phyloP scores from a whole-genome alignment of 2,329 filamentous ascomycete genomes.

The Cytospora paraplurivora region DNA sequence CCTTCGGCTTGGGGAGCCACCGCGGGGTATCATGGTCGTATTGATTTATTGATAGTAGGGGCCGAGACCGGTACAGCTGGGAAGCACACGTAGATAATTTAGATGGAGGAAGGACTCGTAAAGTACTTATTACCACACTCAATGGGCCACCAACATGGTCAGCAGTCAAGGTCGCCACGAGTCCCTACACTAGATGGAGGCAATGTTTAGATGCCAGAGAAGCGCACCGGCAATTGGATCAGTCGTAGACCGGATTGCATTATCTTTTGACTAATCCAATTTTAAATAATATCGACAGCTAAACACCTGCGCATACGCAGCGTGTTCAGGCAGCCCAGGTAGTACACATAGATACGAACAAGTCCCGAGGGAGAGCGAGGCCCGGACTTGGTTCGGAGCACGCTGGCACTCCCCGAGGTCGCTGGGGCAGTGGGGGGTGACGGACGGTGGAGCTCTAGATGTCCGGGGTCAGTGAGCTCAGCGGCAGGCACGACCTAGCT shows the following conservation, averaged over 20 bases:
- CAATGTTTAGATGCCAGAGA: no score
- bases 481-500: not conserved
- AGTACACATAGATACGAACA: not conserved
- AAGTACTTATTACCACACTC: not conserved
- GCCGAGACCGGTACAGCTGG: slow-evolving; percentile 29
- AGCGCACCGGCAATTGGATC: not conserved
- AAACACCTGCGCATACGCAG: slow-evolving; percentile 6
- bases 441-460: not conserved
- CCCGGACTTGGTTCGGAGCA: not conserved
- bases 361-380: not conserved
- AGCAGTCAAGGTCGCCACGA: not conserved
- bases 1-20: slow-evolving; percentile 35
- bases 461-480: not conserved
- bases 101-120: not conserved
- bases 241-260: not conserved
- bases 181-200: not conserved
- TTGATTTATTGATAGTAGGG: slow-evolving; percentile 7
- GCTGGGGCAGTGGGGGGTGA: no score
- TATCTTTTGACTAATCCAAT: slow-evolving; percentile 11
- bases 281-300: not conserved
- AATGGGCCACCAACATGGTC: not conserved
- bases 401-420: no score
- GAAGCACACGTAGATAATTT: not conserved
- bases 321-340: not conserved
- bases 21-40: slow-evolving; percentile 34